A percentile compares a stretch with the other conserved stretches of the same genome.
phyloP scores from a whole-genome alignment of 768 basidiomycete species.

The Rhizopogon vinicolor region DNA sequence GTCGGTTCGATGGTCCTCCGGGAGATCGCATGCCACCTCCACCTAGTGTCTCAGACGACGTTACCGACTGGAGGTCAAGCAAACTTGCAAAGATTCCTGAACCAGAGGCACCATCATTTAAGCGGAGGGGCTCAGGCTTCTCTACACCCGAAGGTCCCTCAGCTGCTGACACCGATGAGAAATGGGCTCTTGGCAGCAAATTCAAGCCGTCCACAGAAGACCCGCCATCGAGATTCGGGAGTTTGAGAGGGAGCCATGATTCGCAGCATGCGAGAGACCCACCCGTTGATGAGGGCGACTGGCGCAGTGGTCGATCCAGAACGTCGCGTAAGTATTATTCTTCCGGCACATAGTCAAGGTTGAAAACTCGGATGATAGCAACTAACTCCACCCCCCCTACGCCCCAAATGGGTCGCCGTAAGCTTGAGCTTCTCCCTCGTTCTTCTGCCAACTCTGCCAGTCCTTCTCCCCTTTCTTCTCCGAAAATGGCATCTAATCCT shows the following conservation, averaged over 20 bases:
- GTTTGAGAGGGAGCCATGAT: conserved; percentile 47
- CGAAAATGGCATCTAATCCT: conserved; percentile 55
- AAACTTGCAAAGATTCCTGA: conserved; percentile 40
- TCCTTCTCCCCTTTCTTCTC: conserved; percentile 76
- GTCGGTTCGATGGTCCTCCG: conserved; percentile 56
- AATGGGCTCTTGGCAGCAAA: conserved; percentile 71
- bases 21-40: conserved; percentile 39
- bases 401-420: conserved; percentile 72
- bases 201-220: conserved; percentile 54
- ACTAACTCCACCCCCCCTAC: conserved; percentile 74
- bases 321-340: conserved; percentile 54
- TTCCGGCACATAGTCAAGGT: conserved; percentile 6
- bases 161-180: conserved; percentile 74
- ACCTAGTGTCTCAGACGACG: conserved; percentile 53
- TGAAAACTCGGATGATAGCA: conserved; percentile 36
- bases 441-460: conserved; percentile 60
- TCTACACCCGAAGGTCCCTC: conserved; percentile 36
- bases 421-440: conserved; percentile 83
- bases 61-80: conserved; percentile 69
- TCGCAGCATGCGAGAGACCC: conserved; percentile 47
- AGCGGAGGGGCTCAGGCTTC: conserved; percentile 57
- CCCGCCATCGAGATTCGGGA: conserved; percentile 42
- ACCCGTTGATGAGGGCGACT: conserved; percentile 59
- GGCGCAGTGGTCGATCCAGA: conserved; percentile 53
- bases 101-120: conserved; percentile 40